These are phyloP conservation scores for Albatrellus sp. DNA, from an alignment of 1,284 basidiomycete species.

Conservation along the genomic window DNA sequence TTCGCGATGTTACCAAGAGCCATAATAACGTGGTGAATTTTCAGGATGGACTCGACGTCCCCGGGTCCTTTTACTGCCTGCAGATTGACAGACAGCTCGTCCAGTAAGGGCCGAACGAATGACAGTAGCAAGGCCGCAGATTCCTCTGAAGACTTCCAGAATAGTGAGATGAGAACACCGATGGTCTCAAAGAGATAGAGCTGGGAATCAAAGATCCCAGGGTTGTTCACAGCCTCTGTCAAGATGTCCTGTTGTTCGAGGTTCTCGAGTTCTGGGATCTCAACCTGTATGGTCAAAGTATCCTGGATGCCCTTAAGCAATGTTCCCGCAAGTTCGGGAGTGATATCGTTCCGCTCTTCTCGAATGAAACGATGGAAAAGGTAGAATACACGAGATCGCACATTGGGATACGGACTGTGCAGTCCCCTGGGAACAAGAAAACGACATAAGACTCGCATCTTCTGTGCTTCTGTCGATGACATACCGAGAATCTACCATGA, in stretches of 20 bases:
- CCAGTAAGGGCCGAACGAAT: constrained; percentile 73
- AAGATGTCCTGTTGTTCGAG: constrained; percentile 54
- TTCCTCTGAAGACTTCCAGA: constrained; percentile 64
- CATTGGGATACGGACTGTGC: constrained; percentile 64
- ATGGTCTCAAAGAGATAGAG: constrained; percentile 91
- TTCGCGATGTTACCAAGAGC: constrained; percentile 92
- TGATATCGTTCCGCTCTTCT: constrained; percentile 73
- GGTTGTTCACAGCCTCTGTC: constrained; percentile 51
- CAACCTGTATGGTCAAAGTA: constrained; percentile 50
- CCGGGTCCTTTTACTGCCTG: constrained; percentile 45
- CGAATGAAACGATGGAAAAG: constrained; percentile 91
- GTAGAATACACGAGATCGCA: constrained; percentile 81
- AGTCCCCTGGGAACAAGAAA: constrained; percentile 54
- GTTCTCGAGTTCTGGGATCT: constrained; percentile 56
- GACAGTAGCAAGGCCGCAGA: constrained; percentile 56
- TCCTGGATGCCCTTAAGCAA: constrained; percentile 72
- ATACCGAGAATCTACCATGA: constrained; percentile 77
- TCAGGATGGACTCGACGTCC: constrained; percentile 69
- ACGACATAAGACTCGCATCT: constrained; percentile 13
- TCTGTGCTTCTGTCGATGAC: too few species aligned
- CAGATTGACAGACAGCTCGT: constrained; percentile 62
- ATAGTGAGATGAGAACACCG: constrained; percentile 74
- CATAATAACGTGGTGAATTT: constrained; percentile 93
- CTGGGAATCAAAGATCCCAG: constrained; percentile 70
- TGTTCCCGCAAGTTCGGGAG: constrained; percentile 56